phyloP scores from a whole-genome alignment of 345 rosid genomes.

The Dimocarpus longan region DNA sequence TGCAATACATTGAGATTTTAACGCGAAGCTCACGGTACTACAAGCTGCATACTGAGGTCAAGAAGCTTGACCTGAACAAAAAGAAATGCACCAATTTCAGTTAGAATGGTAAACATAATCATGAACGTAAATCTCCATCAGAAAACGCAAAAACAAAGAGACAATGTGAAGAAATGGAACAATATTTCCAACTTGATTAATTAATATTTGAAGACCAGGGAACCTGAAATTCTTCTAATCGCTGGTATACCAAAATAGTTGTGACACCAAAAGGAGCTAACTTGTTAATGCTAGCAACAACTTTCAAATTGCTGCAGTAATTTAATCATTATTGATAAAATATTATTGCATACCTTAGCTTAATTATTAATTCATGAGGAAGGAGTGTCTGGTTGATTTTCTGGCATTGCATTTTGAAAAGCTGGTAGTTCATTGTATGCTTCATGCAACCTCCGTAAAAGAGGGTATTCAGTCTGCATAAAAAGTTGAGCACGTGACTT shows the following conservation, averaged over 20 bases:
- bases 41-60: too few relatives aligned
- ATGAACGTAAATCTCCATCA: too few relatives aligned
- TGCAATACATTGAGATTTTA: too few relatives aligned
- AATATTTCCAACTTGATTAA: not conserved
- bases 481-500: not conserved
- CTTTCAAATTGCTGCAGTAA: not conserved
- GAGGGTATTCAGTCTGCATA: slow-evolving; percentile 60
- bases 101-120: too few relatives aligned
- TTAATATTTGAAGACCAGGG: not conserved
- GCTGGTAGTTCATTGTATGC: slow-evolving; percentile 55
- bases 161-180: too few relatives aligned
- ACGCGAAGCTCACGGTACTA: too few relatives aligned
- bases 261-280: too few relatives aligned
- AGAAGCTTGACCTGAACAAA: too few relatives aligned
- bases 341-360: not conserved
- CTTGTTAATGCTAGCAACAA: not conserved
- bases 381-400: slow-evolving; percentile 48
- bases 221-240: not conserved
- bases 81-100: too few relatives aligned
- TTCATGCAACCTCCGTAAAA: slow-evolving; percentile 55
- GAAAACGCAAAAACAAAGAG: too few relatives aligned
- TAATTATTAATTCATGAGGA: slow-evolving; percentile 8
- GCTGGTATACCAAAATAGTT: too few relatives aligned
- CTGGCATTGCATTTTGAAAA: slow-evolving; percentile 46
- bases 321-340: not conserved